Evolutionary conservation across 2,329 filamentous ascomycete genomes (phyloP).

Genomic region (Botrytis elliptica): DNA sequence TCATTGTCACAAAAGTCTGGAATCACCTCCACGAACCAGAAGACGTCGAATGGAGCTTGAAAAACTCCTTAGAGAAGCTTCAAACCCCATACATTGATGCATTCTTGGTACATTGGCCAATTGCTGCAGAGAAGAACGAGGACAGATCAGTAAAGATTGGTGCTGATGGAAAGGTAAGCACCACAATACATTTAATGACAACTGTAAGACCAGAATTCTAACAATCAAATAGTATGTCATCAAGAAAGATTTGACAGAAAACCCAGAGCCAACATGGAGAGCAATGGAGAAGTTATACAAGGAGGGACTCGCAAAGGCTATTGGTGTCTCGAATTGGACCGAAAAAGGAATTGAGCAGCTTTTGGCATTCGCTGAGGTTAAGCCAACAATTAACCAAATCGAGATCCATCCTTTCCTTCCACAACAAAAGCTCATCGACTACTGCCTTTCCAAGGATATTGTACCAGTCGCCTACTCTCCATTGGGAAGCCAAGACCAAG

Average conservation of each 20-base stretch:
- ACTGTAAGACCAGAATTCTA: constrained; percentile 19
- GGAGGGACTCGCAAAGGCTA: constrained; percentile 57
- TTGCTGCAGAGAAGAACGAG: constrained; percentile 71
- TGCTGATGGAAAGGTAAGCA: constrained; percentile 49
- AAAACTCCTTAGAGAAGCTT: constrained; percentile 69
- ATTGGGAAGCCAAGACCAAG: constrained; percentile 63
- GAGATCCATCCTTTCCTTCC: constrained; percentile 74
- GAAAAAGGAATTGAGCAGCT: constrained; percentile 54
- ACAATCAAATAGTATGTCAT: constrained; percentile 51
- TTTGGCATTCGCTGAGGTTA: constrained; percentile 47
- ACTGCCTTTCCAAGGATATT: constrained; percentile 66
- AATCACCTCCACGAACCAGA: constrained; percentile 61
- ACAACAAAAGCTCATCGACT: constrained; percentile 69
- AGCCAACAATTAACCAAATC: constrained; percentile 53
- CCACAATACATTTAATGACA: not conserved
- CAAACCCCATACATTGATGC: constrained; percentile 79
- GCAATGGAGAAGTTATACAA: constrained; percentile 66
- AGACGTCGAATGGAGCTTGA: constrained; percentile 65
- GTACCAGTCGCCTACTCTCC: constrained; percentile 71
- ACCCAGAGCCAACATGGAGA: constrained; percentile 69
- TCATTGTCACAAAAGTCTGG: constrained; percentile 37
- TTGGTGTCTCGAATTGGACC: constrained; percentile 62
- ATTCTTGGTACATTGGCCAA: constrained; percentile 80
- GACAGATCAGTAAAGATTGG: constrained; percentile 59
- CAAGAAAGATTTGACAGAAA: constrained; percentile 63